Evolutionary conservation across 805 yeast genomes (phyloP).

Genomic region (Tetrapisispora phaffii): DNA sequence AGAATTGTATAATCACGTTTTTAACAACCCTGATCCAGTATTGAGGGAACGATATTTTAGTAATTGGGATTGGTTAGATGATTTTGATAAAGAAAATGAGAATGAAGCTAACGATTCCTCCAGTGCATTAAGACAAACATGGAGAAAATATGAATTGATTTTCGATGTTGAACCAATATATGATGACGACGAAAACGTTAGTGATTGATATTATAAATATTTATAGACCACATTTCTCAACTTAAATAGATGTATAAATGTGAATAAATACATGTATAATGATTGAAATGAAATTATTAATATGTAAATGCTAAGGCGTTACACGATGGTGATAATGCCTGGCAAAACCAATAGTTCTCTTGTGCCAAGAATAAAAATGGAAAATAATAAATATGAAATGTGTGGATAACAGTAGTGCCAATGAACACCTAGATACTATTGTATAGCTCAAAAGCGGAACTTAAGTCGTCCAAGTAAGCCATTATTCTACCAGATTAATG

Average conservation of each 20-base stretch:
- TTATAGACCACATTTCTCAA: neutral
- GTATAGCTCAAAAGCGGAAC: constrained; percentile 16
- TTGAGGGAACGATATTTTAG: constrained; percentile 17
- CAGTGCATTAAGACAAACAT: constrained; percentile 26
- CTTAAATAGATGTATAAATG: neutral
- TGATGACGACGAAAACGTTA: constrained; percentile 22
- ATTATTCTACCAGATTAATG: constrained; percentile 24
- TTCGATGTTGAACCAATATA: constrained; percentile 29
- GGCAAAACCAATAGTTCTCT: too few relatives aligned
- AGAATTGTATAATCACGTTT: constrained; percentile 13
- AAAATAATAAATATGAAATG: constrained; percentile 3
- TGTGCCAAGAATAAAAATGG: neutral
- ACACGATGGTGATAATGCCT: too few relatives aligned
- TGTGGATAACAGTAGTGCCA: constrained; percentile 24
- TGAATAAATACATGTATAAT: too few relatives aligned
- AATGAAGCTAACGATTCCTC: constrained; percentile 23
- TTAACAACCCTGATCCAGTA: constrained; percentile 10
- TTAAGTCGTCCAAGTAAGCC: constrained; percentile 15
- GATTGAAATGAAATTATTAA: too few relatives aligned
- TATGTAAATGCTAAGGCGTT: too few relatives aligned
- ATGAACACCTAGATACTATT: constrained; percentile 6
- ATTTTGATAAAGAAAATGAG: constrained; percentile 30
- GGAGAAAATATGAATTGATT: constrained; percentile 29
- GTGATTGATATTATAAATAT: constrained; percentile 16
- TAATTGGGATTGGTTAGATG: constrained; percentile 33